Percentiles rank a stretch among this genome's conserved stretches.
Evolutionary conservation across 2,329 filamentous ascomycete genomes (phyloP).

Genomic region (Microthyrium microscopicum): DNA sequence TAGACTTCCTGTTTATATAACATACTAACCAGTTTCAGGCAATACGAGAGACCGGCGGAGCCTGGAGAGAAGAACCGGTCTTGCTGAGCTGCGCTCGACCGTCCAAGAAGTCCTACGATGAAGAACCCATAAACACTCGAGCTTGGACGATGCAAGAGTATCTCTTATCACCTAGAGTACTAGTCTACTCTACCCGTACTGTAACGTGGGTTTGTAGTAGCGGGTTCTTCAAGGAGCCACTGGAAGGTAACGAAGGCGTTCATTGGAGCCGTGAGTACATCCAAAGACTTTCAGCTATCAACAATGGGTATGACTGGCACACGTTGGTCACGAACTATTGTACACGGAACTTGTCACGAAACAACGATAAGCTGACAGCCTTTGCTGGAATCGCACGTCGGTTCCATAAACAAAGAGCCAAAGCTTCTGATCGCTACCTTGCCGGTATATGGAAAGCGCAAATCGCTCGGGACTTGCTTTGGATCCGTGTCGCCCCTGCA

Average conservation of each 20-base stretch:
- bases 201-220: neutral
- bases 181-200: conserved; percentile 1
- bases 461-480: neutral
- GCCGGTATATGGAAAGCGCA: neutral
- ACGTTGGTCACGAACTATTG: neutral
- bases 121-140: neutral
- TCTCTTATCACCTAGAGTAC: neutral
- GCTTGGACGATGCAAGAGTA: conserved; percentile 6
- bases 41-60: no score
- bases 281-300: no score
- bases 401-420: neutral
- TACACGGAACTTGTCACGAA: neutral
- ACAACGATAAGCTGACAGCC: neutral
- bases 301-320: neutral
- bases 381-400: neutral
- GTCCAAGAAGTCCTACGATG: neutral
- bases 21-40: no score
- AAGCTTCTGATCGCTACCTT: neutral
- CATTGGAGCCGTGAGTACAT: neutral
- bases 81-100: no score
- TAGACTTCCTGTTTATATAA: no score
- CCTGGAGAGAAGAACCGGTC: no score
- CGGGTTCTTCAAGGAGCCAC: neutral
- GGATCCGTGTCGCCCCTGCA: no score
- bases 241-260: neutral